A percentile compares a stretch with the other conserved stretches of the same genome.
phyloP scores from a whole-genome alignment of 805 yeast species.

The Metschnikowia kofuensis region DNA sequence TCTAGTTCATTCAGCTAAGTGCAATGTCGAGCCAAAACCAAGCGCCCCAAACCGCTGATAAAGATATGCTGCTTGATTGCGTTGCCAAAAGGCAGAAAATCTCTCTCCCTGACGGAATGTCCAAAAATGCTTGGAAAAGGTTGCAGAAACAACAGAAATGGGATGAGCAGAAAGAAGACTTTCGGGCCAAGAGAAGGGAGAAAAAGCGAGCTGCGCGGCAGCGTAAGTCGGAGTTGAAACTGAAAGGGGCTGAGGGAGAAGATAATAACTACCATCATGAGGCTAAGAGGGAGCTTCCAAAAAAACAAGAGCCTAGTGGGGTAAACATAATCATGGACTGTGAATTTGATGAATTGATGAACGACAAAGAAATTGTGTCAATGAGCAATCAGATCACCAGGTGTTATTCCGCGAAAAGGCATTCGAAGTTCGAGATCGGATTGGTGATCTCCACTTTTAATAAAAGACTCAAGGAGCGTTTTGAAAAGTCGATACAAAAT shows the following conservation, averaged over 20 bases:
- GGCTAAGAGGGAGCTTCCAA: conserved; percentile 31
- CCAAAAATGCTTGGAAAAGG: conserved; percentile 81
- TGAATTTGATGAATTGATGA: conserved; percentile 87
- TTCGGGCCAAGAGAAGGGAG: conserved; percentile 52
- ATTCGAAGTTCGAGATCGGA: conserved; percentile 54
- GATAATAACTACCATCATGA: conserved; percentile 23
- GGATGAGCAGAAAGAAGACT: conserved; percentile 64
- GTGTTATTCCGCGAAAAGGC: conserved; percentile 74
- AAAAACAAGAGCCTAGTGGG: conserved; percentile 47
- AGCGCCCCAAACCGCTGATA: neutral
- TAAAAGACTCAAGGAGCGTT: conserved; percentile 62
- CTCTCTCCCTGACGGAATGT: conserved; percentile 78
- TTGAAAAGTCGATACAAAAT: conserved; percentile 58
- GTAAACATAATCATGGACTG: conserved; percentile 76
- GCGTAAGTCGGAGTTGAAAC: conserved; percentile 30
- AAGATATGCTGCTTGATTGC: neutral
- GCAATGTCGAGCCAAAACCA: neutral
- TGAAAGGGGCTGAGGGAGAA: conserved; percentile 4
- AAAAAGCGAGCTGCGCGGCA: conserved; percentile 35
- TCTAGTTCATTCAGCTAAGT: neutral
- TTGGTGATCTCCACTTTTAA: conserved; percentile 64
- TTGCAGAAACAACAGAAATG: conserved; percentile 54
- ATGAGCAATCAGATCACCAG: conserved; percentile 78
- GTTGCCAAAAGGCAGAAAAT: conserved; percentile 15
- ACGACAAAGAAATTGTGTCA: conserved; percentile 64